Conservation (phyloP, 2,329 filamentous ascomycete species). For the Pyrenochaeta sp. region DNA sequence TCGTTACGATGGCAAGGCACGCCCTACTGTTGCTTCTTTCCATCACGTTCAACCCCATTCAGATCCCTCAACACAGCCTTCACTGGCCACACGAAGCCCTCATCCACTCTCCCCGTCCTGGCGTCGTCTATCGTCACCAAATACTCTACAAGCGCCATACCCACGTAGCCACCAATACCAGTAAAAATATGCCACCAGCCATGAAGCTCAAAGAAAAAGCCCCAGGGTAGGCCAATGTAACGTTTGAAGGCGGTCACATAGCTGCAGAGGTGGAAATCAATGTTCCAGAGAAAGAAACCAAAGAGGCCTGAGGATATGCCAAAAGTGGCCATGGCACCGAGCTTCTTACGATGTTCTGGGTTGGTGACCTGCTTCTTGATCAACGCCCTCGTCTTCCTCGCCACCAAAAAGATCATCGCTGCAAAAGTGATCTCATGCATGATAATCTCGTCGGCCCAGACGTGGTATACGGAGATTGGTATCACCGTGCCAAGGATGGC, state of each 20-base stretch:
- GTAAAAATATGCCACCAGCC: constrained; percentile 73
- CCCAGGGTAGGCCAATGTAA: constrained; percentile 62
- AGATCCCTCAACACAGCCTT: constrained; percentile 40
- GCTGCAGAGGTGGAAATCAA: constrained; percentile 64
- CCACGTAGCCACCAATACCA: constrained; percentile 60
- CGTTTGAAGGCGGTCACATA: constrained; percentile 58
- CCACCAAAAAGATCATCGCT: constrained; percentile 52
- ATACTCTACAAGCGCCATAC: constrained; percentile 50
- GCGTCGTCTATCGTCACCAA: constrained; percentile 44
- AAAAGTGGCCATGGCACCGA: constrained; percentile 37
- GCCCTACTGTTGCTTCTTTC: constrained; percentile 17
- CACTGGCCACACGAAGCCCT: constrained; percentile 50
- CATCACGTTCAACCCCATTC: constrained; percentile 17
- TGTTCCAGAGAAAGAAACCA: constrained; percentile 64
- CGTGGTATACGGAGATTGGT: constrained; percentile 47
- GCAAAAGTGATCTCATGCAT: constrained; percentile 52
- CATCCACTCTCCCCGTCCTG: constrained; percentile 33
- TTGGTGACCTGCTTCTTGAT: constrained; percentile 38
- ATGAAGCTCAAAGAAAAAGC: constrained; percentile 66
- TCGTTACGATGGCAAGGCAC: background rate
- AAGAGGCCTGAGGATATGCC: constrained; percentile 56
- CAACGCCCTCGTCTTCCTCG: constrained; percentile 33
- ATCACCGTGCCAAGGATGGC: constrained; percentile 41
- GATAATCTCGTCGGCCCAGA: constrained; percentile 51
- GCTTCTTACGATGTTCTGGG: constrained; percentile 25